Percentiles rank a stretch among this genome's conserved stretches.
phyloP scores from a whole-genome alignment of 2,329 filamentous ascomycete genomes.

The Colletotrichum tamarilloi region DNA sequence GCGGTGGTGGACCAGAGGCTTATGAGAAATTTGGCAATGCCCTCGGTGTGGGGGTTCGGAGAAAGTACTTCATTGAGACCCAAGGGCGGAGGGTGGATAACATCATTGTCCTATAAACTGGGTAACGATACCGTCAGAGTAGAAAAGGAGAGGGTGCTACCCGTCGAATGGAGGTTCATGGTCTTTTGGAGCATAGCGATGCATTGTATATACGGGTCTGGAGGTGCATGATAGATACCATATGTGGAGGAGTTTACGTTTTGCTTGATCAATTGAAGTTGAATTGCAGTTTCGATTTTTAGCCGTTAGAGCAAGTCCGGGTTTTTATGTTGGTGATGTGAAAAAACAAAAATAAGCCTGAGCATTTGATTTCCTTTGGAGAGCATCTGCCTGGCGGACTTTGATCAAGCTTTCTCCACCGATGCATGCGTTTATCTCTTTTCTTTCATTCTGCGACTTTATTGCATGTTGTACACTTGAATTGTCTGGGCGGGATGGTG shows the following conservation, averaged over 20 bases:
- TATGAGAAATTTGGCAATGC: constrained; percentile 73
- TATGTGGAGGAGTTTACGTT: constrained; percentile 15
- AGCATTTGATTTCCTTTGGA: too few species aligned
- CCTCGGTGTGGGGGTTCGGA: constrained; percentile 78
- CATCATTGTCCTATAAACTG: constrained; percentile 67
- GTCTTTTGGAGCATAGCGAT: constrained; percentile 27
- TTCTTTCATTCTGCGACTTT: too few species aligned
- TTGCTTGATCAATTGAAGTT: not conserved
- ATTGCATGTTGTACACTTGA: too few species aligned
- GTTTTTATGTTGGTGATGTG: too few species aligned
- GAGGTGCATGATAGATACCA: constrained; percentile 35
- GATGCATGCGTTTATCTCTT: too few species aligned
- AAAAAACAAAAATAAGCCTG: too few species aligned
- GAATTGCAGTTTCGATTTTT: not conserved
- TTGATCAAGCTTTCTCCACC: too few species aligned
- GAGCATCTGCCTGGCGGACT: too few species aligned
- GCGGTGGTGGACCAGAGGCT: constrained; percentile 69
- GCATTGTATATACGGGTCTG: constrained; percentile 29
- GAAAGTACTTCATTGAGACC: constrained; percentile 84
- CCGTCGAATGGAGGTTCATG: not conserved
- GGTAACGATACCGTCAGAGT: too few species aligned
- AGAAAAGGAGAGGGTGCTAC: not conserved
- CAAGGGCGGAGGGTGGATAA: constrained; percentile 84
- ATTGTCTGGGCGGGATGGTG: too few species aligned
- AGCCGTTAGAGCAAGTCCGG: too few species aligned